Conservation (phyloP, 768 basidiomycete genomes). For the Pisolithus sp. region DNA sequence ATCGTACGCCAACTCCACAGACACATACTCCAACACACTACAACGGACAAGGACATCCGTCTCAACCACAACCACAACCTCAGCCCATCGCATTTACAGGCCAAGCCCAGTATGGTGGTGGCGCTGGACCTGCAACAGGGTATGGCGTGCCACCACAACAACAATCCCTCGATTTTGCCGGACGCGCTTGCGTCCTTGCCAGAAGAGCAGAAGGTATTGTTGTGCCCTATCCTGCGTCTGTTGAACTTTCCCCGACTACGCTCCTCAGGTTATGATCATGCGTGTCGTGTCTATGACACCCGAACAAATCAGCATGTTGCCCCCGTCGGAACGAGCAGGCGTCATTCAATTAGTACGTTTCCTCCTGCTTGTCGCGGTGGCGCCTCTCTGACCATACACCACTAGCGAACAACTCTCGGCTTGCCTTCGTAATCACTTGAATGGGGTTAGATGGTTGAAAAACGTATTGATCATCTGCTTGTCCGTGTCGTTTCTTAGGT, state of each 20-base stretch:
- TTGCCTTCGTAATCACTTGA: conserved; percentile 17
- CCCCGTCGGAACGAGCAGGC: conserved; percentile 65
- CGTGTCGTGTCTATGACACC: conserved; percentile 77
- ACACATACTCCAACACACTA: conserved; percentile 22
- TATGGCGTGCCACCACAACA: not conserved
- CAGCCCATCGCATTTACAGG: not conserved
- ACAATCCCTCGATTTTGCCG: conserved; percentile 25
- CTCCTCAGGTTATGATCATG: conserved; percentile 59
- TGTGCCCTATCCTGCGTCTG: conserved; percentile 1
- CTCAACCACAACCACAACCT: conserved; percentile 16
- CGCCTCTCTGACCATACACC: conserved; percentile 13
- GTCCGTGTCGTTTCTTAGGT: too few species aligned
- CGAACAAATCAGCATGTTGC: conserved; percentile 73
- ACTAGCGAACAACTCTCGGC: conserved; percentile 27
- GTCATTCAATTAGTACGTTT: conserved; percentile 74
- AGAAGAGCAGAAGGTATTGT: conserved; percentile 59
- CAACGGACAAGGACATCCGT: conserved; percentile 23
- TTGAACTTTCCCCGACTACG: not conserved
- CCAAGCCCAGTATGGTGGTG: conserved; percentile 12
- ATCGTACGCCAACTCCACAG: conserved; percentile 31
- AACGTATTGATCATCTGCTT: too few species aligned
- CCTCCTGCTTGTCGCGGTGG: not conserved
- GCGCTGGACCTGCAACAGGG: too few species aligned
- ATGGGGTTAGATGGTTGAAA: too few species aligned
- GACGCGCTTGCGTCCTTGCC: conserved; percentile 55